Evolutionary conservation across 164 flowering plant genomes (phyloP), one percentile per base, ranked within the genome.

Genomic region (Platanus orientalis): DNA sequence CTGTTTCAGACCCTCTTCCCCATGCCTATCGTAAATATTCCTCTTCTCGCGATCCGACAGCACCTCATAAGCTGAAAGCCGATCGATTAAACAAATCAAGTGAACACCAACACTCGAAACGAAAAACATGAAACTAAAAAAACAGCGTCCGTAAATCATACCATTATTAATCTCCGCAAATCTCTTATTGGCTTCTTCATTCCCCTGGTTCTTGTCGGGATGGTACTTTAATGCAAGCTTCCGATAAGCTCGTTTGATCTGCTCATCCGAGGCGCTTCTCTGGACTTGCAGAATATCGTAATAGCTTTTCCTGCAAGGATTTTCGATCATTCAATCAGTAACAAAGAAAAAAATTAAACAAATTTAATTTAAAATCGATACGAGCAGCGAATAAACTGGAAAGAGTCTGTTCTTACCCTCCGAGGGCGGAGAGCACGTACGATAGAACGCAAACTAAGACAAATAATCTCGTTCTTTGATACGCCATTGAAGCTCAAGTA

Each of bases 141-240:
- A 28, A 9, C 20, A 21, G 14, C 20, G 9, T 19, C 2, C 13
- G 3, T 9, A 0, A 1, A 1, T 16, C 27, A 12, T 79, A 94
- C 99, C 99, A 70, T 95, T 95, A 60, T 69, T 95, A 52, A 95
- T 95, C 71, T 95, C 99, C 0, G 98, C 89, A 60, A 95, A 95
- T 79, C 60, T 78, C 83, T 84, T 90, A 64, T 81, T 90, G 4
- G 99, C 97, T 73, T 95, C 99, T 65, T 92, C 99, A 64, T 92
- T 95, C 19, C 97, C 99, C 49, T 69, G 93, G 64, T 95, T 95
- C 80, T 95, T 95, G 72, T 95, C 99, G 3, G 99, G 99, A 77
- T 95, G 99, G 57, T 84, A 95, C 80, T 95, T 95, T 82, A 95
- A 75, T 0, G 98, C 99, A 0, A 95, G 83, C 74, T 95, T 95